These are phyloP conservation scores for Phytophthora lateralis DNA, from an alignment of 352 stramenopile genomes.

Conservation along the genomic window DNA sequence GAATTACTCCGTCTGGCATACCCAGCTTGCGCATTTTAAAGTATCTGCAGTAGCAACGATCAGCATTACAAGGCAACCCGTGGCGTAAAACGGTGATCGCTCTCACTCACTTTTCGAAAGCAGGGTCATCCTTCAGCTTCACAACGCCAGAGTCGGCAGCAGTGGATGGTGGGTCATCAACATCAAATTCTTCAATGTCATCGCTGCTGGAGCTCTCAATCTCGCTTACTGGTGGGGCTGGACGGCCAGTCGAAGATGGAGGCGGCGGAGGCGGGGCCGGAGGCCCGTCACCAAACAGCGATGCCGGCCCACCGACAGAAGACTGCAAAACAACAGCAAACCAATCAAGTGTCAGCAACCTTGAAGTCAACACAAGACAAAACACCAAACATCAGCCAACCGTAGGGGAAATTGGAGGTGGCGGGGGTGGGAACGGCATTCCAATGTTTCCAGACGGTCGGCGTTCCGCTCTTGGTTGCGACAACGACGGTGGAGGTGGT, in stretches of 20 bases:
- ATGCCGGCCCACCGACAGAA: conserved; percentile 44
- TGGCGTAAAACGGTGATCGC: neutral
- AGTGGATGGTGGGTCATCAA: conserved; percentile 28
- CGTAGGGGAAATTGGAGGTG: conserved; percentile 60
- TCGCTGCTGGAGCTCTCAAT: conserved; percentile 68
- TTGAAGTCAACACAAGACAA: neutral
- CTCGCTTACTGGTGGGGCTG: conserved; percentile 39
- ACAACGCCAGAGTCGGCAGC: conserved; percentile 43
- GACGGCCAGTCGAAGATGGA: conserved; percentile 21
- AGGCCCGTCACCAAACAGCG: conserved; percentile 57
- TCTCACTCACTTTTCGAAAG: conserved; percentile 65
- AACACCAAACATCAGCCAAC: conserved; percentile 35
- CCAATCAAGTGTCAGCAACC: neutral
- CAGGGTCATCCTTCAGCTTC: conserved; percentile 84
- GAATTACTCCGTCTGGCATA: conserved; percentile 78
- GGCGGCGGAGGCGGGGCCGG: conserved; percentile 53
- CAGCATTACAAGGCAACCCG: conserved; percentile 1
- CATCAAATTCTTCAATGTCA: conserved; percentile 53
- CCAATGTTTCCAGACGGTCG: conserved; percentile 51
- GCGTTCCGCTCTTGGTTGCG: conserved; percentile 18
- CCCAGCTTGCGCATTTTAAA: conserved; percentile 87
- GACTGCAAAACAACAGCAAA: conserved; percentile 50
- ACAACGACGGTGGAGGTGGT: conserved; percentile 43
- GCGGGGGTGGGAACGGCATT: conserved; percentile 51
- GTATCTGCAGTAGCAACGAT: conserved; percentile 48